phyloP scores from a whole-genome alignment of 176 grass and related monocot genomes.

The Carex scoparia region DNA sequence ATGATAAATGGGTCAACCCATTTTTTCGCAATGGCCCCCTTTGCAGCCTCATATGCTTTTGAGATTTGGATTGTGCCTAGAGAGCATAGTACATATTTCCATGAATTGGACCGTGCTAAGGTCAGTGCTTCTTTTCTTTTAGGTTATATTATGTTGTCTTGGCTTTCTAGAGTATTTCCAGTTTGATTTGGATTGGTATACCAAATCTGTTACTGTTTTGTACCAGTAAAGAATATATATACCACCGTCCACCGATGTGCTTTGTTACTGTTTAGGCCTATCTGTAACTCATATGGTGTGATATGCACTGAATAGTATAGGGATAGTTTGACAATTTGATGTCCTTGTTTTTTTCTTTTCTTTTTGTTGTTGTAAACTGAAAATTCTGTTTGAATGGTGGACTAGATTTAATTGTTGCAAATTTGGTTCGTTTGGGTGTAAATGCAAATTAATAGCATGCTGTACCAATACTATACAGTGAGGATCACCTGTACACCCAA shows the following conservation, averaged over 20 bases:
- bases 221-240: no score
- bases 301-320: not conserved
- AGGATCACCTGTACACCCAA: not conserved
- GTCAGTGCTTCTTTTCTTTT: constrained; percentile 24
- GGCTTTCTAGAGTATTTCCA: not conserved
- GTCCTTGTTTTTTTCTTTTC: not conserved
- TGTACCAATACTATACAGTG: not conserved
- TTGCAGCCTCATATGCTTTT: constrained; percentile 90
- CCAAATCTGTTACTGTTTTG: not conserved
- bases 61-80: constrained; percentile 88
- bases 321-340: not conserved
- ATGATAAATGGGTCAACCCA: constrained; percentile 52
- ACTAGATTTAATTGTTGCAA: not conserved
- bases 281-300: not conserved
- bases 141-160: constrained; percentile 15
- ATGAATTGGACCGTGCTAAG: constrained; percentile 74
- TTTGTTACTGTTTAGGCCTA: not conserved
- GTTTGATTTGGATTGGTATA: not conserved
- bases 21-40: constrained; percentile 75
- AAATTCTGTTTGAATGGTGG: not conserved
- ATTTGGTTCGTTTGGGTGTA: not conserved
- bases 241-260: not conserved
- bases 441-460: not conserved
- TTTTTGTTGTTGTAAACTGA: not conserved
- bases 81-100: constrained; percentile 63